Conservation (phyloP, 225 moss, liverwort and hornwort genomes). For the Neckera pumila region DNA sequence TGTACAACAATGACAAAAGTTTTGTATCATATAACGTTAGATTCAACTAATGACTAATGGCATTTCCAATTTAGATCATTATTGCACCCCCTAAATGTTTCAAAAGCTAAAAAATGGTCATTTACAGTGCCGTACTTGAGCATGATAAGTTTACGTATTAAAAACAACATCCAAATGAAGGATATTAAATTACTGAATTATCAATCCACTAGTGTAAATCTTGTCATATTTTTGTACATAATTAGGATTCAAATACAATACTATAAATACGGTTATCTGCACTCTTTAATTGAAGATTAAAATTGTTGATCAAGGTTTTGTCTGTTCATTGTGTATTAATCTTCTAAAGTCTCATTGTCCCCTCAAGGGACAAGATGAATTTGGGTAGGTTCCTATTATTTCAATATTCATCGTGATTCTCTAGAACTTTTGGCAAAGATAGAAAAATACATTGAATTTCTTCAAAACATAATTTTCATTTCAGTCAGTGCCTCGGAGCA, state of each 20-base stretch:
- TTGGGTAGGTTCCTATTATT: no score
- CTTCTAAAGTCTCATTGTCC: no score
- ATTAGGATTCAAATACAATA: background rate
- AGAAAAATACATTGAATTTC: no score
- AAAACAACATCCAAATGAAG: background rate
- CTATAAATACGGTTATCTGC: accelerated
- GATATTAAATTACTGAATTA: background rate
- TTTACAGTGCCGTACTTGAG: accelerated
- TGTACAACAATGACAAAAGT: background rate
- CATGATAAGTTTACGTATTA: background rate
- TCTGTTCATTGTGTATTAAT: background rate
- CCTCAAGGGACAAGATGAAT: no score
- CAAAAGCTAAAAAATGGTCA: background rate
- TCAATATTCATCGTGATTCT: no score
- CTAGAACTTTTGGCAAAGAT: no score
- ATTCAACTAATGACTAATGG: background rate
- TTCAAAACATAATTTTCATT: no score
- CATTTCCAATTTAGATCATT: background rate
- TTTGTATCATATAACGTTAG: background rate
- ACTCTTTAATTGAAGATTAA: background rate
- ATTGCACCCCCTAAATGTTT: background rate
- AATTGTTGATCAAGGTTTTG: background rate
- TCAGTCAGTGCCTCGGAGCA: no score
- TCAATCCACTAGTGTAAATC: background rate
- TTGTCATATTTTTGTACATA: background rate